Percentiles rank a stretch among this genome's conserved stretches.
Evolutionary conservation across 176 grass and related monocot genomes (phyloP).

Genomic region (Oryza meridionalis): DNA sequence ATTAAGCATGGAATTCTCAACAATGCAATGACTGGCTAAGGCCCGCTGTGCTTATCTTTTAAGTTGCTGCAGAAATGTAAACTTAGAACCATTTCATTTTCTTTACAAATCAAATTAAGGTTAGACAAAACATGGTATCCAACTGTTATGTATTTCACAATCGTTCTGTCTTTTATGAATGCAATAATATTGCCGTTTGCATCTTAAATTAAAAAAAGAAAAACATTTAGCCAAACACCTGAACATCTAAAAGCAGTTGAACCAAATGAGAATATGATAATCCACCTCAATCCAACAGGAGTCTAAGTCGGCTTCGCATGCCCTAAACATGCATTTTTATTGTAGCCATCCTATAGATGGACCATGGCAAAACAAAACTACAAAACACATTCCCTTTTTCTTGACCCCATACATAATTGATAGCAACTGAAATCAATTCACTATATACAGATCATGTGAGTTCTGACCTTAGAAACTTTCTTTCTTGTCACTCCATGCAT

Average conservation of each 20-base stretch:
- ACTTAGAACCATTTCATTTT: not conserved
- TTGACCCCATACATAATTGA: not conserved
- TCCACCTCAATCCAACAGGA: not conserved
- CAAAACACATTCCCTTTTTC: not conserved
- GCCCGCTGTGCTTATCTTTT: not conserved
- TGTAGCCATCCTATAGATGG: not conserved
- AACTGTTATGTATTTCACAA: not conserved
- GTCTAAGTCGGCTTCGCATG: not conserved
- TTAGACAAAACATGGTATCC: not conserved
- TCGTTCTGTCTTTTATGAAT: not conserved
- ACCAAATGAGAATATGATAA: not conserved
- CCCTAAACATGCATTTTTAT: not conserved
- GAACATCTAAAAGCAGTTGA: not conserved
- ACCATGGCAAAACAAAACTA: not conserved
- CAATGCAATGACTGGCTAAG: too few relatives aligned
- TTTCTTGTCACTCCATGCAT: not conserved
- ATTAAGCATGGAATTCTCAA: too few relatives aligned
- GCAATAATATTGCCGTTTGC: constrained; percentile 1
- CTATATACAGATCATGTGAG: not conserved
- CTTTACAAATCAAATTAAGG: not conserved
- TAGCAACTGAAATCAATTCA: not conserved
- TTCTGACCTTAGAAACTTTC: not conserved
- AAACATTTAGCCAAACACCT: not conserved
- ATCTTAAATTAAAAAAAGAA: constrained; percentile 12
- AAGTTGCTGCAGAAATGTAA: not conserved